These are phyloP conservation scores for Discostella stelligeroides DNA, from an alignment of 108 stramenopile species.

Conservation along the genomic window DNA sequence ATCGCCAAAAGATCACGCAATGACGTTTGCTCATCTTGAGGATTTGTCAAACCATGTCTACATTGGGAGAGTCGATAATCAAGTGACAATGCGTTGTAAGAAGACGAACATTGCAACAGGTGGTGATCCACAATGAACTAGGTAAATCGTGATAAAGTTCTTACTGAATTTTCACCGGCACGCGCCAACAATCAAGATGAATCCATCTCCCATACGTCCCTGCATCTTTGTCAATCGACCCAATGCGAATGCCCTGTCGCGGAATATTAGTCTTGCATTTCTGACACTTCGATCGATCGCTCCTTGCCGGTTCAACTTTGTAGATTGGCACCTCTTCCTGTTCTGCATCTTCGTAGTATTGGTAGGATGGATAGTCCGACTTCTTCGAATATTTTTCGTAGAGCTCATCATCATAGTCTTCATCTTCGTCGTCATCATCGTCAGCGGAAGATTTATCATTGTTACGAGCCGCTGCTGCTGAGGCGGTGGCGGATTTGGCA, in stretches of 20 bases:
- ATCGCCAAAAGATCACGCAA: slow-evolving; percentile 43
- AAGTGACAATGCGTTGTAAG: neutral
- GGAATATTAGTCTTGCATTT: slow-evolving; percentile 9
- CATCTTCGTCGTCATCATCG: slow-evolving; percentile 18
- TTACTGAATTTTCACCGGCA: slow-evolving; percentile 35
- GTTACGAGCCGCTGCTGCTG: no score
- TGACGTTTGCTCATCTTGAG: slow-evolving; percentile 20
- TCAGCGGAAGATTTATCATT: slow-evolving; percentile 5
- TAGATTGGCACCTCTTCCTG: slow-evolving; percentile 50
- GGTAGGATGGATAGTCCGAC: slow-evolving; percentile 38
- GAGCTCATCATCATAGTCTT: slow-evolving; percentile 31
- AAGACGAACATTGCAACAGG: slow-evolving; percentile 1
- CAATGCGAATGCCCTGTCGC: slow-evolving; percentile 45
- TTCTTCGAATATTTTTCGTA: slow-evolving; percentile 26
- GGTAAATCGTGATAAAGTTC: no score
- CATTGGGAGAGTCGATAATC: neutral
- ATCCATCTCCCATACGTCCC: slow-evolving; percentile 55
- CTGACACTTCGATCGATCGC: slow-evolving; percentile 32
- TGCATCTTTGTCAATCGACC: slow-evolving; percentile 34
- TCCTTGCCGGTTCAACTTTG: slow-evolving; percentile 52
- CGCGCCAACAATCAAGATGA: slow-evolving; percentile 54
- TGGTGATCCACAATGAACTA: neutral
- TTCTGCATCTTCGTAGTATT: slow-evolving; percentile 44
- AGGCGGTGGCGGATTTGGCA: neutral
- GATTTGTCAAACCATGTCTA: slow-evolving; percentile 39